phyloP scores from a whole-genome alignment of 2,329 filamentous ascomycete species.

The Elsinoe perseae region DNA sequence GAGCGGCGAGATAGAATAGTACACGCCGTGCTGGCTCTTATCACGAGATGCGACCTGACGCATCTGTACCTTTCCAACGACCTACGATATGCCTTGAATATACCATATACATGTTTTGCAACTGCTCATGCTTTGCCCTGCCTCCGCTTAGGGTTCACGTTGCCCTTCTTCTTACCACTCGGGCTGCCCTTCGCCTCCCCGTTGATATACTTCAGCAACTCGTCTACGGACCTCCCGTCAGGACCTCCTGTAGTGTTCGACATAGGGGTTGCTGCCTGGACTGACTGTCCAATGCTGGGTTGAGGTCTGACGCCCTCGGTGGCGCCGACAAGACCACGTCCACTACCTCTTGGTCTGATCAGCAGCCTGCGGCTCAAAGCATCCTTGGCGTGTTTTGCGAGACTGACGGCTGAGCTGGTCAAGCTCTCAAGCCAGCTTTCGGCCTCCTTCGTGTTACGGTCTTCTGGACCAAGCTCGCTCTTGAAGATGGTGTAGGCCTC shows the following conservation, averaged over 20 bases:
- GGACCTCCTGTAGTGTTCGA: slow-evolving; percentile 24
- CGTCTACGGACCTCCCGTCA: slow-evolving; percentile 71
- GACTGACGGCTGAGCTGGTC: slow-evolving; percentile 87
- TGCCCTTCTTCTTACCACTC: slow-evolving; percentile 38
- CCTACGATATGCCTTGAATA: background rate
- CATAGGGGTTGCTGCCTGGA: background rate
- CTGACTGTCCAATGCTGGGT: slow-evolving; percentile 53
- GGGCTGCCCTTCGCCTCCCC: slow-evolving; percentile 45
- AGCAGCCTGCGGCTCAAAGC: slow-evolving; percentile 54
- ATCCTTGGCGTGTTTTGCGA: slow-evolving; percentile 89
- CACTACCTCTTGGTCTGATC: slow-evolving; percentile 36
- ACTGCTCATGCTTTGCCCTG: slow-evolving; percentile 16
- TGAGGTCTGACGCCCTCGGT: slow-evolving; percentile 53
- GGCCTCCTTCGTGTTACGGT: slow-evolving; percentile 97
- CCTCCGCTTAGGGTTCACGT: slow-evolving; percentile 37
- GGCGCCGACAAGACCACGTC: slow-evolving; percentile 30
- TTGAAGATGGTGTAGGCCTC: slow-evolving; percentile 97
- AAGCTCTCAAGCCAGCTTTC: slow-evolving; percentile 95
- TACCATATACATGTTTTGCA: background rate
- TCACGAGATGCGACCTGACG: background rate
- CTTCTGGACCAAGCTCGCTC: slow-evolving; percentile 72
- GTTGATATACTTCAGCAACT: slow-evolving; percentile 91
- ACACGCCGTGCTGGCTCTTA: background rate
- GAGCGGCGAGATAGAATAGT: background rate
- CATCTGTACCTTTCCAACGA: background rate